Evolutionary conservation across 2,329 filamentous ascomycete species (phyloP), one percentile per base, ranked within the genome.

Genomic region (Lizonia empirigonia): DNA sequence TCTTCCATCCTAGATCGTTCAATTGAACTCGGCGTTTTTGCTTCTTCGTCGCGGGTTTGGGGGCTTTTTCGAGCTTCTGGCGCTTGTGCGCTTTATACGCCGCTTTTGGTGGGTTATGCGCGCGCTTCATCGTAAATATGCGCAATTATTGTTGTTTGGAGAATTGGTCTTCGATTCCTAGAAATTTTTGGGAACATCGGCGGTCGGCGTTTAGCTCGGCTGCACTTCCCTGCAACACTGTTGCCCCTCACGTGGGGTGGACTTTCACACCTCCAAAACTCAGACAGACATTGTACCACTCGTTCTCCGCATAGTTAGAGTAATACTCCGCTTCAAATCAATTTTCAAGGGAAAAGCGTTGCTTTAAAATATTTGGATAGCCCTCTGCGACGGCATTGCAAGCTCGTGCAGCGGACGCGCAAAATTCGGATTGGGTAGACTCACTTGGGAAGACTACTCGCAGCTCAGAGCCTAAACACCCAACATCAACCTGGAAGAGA

Each of bases 1-100:
- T 78, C 55, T 81, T 82, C 85, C 85, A 88, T 64, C 77, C 75
- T 48, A 88, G 74, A 30, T 82, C 76, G 52, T 85, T 79, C 26
- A 82, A 63, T 29, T 70, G 67, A 13, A 77, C 70, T 40, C 62
- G 70, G 33, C 63, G 60, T 38, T 64, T 71, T 16, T 63, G 47
- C 27, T 61, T 64, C n/a, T 53, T 49, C 8, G 57, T 40, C 12
- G 57, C 33, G 2, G 60, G 52, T 44, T 54, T 58, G 0, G 53
- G 32, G 30, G 60, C 34, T 13, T 61, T 58, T 7, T 73, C 70
- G 41, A 77, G 41, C 53, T 75, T 78, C 48, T 74, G 75, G 15
- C 76, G 74, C 56, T 80, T 80, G 33, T 72, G 67, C 7, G 70
- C 67, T 55, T 75, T 76, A 62, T 32, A 72, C 66, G 45, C 70